A percentile compares a stretch with the other conserved stretches of the same genome.
Conservation (phyloP, 1,139 yeast genomes). For the Yamadazyma triangularis region DNA sequence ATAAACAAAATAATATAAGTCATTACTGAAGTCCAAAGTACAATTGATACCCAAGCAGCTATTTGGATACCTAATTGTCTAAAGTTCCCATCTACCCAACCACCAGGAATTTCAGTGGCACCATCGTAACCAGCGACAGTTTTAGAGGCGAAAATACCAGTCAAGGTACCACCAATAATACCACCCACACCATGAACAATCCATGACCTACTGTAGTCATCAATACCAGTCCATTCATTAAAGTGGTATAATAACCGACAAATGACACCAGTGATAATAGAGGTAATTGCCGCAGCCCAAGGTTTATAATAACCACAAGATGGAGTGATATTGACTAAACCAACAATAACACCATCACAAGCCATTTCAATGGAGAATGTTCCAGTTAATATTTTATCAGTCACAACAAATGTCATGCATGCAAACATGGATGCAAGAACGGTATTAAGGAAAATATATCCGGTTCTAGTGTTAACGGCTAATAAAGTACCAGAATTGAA, state of each 20-base stretch:
- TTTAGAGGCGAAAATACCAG: constrained; percentile 92
- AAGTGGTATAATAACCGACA: constrained; percentile 82
- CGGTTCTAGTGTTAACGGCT: constrained; percentile 82
- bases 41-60: constrained; percentile 74
- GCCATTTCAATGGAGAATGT: constrained; percentile 93
- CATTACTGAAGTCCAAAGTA: constrained; percentile 74
- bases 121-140: constrained; percentile 78
- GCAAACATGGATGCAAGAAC: constrained; percentile 94
- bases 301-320: constrained; percentile 96
- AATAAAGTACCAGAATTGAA: constrained; percentile 98
- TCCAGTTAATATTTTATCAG: constrained; percentile 45
- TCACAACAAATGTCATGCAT: constrained; percentile 80
- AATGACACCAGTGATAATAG: constrained; percentile 67
- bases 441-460: constrained; percentile 89
- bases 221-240: constrained; percentile 68
- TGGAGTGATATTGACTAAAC: constrained; percentile 94
- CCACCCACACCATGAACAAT: constrained; percentile 96
- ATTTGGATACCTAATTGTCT: constrained; percentile 88
- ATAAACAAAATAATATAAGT: constrained; percentile 64
- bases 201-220: constrained; percentile 93
- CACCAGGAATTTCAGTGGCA: constrained; percentile 63
- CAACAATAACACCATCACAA: constrained; percentile 92
- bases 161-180: constrained; percentile 73
- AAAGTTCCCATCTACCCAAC: constrained; percentile 91
- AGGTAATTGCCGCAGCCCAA: constrained; percentile 82